Conservation (phyloP, 495 filamentous ascomycete genomes). For the Cenococcum geophilum region DNA sequence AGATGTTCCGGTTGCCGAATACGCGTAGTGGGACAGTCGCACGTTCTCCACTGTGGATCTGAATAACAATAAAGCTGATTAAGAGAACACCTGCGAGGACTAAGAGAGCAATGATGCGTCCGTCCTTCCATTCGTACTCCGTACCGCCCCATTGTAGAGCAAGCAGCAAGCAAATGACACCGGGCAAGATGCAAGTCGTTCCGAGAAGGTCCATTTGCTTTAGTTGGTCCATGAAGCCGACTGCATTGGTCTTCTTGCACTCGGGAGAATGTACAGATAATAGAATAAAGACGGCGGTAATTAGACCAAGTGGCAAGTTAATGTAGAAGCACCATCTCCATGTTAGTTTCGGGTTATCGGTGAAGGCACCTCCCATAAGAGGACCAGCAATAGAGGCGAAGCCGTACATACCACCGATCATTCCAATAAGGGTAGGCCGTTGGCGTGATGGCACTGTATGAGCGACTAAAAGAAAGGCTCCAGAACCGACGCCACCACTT, state of each 20-base stretch:
- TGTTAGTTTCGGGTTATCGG: constrained; percentile 1
- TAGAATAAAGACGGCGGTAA: constrained; percentile 24
- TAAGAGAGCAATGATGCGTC: constrained; percentile 36
- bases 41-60: constrained; percentile 14
- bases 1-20: constrained; percentile 13
- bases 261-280: constrained; percentile 28
- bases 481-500: constrained; percentile 7
- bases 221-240: constrained; percentile 33
- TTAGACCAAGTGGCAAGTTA: constrained; percentile 30
- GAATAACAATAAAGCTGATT: constrained; percentile 15
- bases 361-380: constrained; percentile 17
- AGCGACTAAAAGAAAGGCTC: constrained; percentile 10
- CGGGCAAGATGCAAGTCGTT: constrained; percentile 16
- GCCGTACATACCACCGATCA: constrained; percentile 6
- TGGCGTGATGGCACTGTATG: background rate
- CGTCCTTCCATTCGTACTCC: constrained; percentile 21
- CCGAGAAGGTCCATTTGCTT: constrained; percentile 35
- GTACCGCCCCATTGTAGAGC: constrained; percentile 34
- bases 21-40: constrained; percentile 22
- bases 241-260: constrained; percentile 6
- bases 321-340: constrained; percentile 28
- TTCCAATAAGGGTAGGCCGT: background rate
- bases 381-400: constrained; percentile 13
- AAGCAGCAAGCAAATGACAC: constrained; percentile 26
- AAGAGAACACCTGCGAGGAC: constrained; percentile 35